Conservation (phyloP, 2,329 filamentous ascomycete genomes). For the Phoma sp. region DNA sequence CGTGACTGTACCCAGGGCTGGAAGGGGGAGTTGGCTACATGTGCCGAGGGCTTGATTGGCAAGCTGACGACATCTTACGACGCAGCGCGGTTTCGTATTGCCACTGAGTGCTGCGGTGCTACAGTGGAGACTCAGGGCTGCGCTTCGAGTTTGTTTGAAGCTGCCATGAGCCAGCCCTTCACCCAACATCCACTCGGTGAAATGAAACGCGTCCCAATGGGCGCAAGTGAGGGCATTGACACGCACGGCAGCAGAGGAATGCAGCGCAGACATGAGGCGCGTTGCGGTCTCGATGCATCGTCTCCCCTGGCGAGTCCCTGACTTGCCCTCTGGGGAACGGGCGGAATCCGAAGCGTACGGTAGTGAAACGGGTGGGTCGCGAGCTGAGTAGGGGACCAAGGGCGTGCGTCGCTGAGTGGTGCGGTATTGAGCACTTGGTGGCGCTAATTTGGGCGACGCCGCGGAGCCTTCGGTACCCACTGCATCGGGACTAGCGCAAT, state of each 20-base stretch:
- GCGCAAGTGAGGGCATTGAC: conserved; percentile 11
- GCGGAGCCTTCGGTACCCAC: conserved; percentile 11
- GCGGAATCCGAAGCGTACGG: conserved; percentile 24
- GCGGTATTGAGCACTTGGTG: conserved; percentile 19
- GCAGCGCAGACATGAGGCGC: conserved; percentile 19
- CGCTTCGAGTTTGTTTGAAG: conserved; percentile 18
- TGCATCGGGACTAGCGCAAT: conserved; percentile 20
- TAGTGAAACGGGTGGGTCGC: conserved; percentile 38
- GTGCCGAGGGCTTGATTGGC: conserved; percentile 27
- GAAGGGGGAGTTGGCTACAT: conserved; percentile 21
- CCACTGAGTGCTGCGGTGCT: conserved; percentile 33
- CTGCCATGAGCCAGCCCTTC: conserved; percentile 12
- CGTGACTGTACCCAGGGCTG: conserved; percentile 23
- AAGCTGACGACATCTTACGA: conserved; percentile 39
- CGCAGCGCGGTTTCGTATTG: conserved; percentile 39
- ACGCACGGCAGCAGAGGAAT: conserved; percentile 14
- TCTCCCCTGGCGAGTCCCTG: conserved; percentile 24
- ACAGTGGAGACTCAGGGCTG: conserved; percentile 28
- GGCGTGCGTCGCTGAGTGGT: conserved; percentile 17
- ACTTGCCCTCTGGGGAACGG: conserved; percentile 22
- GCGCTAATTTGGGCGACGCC: conserved; percentile 22
- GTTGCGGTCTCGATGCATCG: conserved; percentile 19
- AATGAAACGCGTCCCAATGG: conserved; percentile 8
- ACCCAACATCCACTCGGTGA: conserved; percentile 1
- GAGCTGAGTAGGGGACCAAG: conserved; percentile 31